Evolutionary conservation across 2,329 filamentous ascomycete species (phyloP).

Genomic region (Stenocarpella maydis): DNA sequence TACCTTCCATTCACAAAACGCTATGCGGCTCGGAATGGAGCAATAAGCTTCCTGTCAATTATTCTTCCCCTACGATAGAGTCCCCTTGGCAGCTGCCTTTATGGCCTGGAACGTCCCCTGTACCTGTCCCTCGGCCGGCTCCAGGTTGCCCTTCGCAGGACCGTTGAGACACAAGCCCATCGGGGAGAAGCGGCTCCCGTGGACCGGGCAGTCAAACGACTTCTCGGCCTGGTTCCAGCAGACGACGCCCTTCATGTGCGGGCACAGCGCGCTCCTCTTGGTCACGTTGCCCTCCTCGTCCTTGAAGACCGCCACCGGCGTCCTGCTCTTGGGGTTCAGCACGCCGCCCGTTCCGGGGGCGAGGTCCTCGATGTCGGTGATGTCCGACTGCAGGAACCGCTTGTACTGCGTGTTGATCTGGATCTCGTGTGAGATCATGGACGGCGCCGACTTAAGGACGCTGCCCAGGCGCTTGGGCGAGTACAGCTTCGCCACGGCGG

Average conservation of each 20-base stretch:
- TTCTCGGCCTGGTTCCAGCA: no score
- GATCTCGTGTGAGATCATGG: constrained; percentile 59
- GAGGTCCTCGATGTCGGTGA: constrained; percentile 64
- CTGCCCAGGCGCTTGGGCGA: no score
- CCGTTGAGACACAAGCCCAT: constrained; percentile 48
- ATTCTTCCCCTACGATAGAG: no score
- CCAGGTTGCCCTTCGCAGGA: constrained; percentile 45
- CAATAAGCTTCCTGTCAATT: no score
- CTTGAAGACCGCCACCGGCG: constrained; percentile 63
- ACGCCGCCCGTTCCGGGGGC: constrained; percentile 58
- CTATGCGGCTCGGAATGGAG: no score
- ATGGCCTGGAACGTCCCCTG: no score
- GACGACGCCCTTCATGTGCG: no score
- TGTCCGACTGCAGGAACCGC: constrained; percentile 60
- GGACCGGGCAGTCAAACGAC: constrained; percentile 37
- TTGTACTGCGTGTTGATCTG: constrained; percentile 66
- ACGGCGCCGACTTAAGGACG: constrained; percentile 54
- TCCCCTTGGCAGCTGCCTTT: no score
- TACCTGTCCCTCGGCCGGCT: no score
- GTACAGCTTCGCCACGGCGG: no score
- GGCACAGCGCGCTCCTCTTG: constrained; percentile 54
- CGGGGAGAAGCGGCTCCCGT: constrained; percentile 51
- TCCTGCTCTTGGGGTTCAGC: constrained; percentile 55
- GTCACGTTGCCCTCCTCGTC: constrained; percentile 59
- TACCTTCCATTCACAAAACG: no score